Base-by-base conservation (phyloP, 1,284 basidiomycete species). In the Exobasidium rhododendri region DNA sequence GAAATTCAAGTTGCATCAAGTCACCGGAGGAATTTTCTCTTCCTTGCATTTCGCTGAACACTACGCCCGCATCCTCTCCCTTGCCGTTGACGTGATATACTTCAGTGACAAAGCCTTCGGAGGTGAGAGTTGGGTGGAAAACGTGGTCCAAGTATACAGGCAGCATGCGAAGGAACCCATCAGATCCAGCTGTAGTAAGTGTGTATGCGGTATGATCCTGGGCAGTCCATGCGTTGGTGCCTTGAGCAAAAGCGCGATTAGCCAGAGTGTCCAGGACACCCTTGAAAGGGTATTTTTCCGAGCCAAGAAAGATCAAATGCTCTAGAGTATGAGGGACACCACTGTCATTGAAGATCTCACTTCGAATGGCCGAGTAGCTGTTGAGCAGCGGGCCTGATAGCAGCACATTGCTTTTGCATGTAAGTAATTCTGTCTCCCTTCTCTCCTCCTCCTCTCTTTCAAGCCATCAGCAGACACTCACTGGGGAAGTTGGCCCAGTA, bases 101-200 rank as follows among this genome's bases (percentile, higher is more conserved):
- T 83, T 98, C 94, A 11, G 96, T 98, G 13, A 90, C 84, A 72
- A 92, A 97, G 50, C 92, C 91, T 57, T 89, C 87, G 66, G 92
- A 86, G 5, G 92, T 94, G 64, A 98, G 87, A 0, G 94, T 97
- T 3, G 96, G 94, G 81, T 96, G 94, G 54, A 99, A 86, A 67
- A 98, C 91, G 80, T 99, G 96, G 81, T 99, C 96, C 45, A 98
- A 84, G 79, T 93, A 99, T 68, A 98, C 89, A 43, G 94, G 94
- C 22, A 98, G 83, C 64, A 98, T 86, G 73, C 94, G 90, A 45
- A 98, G 83, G 80, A 99, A 97, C 1, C 96, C 96, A 75, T 96
- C 91, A 63, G 89, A 88, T 63, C 96, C 96, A 17, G 96, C 96
- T 2, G 94, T 98, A n/a, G 91, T 90, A 66, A 96, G 89, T 0